phyloP scores from a whole-genome alignment of 495 filamentous ascomycete genomes.

The Astrothelium macrocarpum region DNA sequence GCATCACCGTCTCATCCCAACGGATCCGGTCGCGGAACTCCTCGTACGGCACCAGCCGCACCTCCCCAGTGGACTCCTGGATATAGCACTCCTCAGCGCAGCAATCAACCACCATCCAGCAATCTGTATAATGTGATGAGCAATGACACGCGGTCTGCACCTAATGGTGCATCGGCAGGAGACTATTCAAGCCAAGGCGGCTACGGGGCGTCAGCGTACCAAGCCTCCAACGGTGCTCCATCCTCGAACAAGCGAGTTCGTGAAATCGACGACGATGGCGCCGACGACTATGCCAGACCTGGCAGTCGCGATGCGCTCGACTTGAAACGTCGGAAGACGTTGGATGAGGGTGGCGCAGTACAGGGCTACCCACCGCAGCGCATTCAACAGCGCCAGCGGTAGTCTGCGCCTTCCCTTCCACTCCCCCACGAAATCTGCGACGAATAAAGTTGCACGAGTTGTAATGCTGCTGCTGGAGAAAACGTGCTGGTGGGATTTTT shows the following conservation, averaged over 20 bases:
- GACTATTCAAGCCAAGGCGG: slow-evolving; percentile 31
- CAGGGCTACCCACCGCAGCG: background rate
- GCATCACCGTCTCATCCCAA: slow-evolving; percentile 79
- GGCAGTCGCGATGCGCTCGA: slow-evolving; percentile 45
- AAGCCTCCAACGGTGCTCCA: slow-evolving; percentile 58
- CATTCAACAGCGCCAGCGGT: background rate
- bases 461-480: slow-evolving; percentile 1
- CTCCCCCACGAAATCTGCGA: background rate
- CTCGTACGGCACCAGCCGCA: slow-evolving; percentile 59
- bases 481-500: background rate
- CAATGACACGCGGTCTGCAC: slow-evolving; percentile 57
- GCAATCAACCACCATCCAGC: slow-evolving; percentile 54
- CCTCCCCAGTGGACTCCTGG: slow-evolving; percentile 65
- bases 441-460: background rate
- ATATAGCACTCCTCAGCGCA: slow-evolving; percentile 72
- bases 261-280: slow-evolving; percentile 60
- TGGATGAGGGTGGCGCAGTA: slow-evolving; percentile 46
- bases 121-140: slow-evolving; percentile 87
- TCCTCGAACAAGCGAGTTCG: slow-evolving; percentile 70
- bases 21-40: slow-evolving; percentile 78
- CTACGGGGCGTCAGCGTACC: slow-evolving; percentile 53
- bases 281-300: slow-evolving; percentile 59
- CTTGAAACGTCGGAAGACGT: slow-evolving; percentile 76
- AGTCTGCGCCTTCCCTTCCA: background rate
- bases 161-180: slow-evolving; percentile 57